phyloP scores from a whole-genome alignment of 305 asterid species.

The Fraxinus albicans region DNA sequence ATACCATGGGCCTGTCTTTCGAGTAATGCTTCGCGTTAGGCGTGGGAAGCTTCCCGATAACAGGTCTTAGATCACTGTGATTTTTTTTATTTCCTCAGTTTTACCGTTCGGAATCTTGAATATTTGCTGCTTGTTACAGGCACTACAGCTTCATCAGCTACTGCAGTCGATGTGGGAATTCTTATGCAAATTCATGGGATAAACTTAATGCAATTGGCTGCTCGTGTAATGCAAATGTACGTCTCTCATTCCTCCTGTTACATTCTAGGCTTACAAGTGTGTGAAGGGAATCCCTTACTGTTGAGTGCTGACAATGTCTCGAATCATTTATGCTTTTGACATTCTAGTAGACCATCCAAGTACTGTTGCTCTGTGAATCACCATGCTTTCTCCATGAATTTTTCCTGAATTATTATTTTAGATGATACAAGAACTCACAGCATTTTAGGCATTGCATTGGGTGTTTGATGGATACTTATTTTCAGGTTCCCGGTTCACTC shows the following conservation, averaged over 20 bases:
- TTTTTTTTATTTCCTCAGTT: not conserved
- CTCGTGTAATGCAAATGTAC: conserved; percentile 61
- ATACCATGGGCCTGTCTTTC: conserved; percentile 88
- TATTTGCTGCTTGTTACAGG: conserved; percentile 38
- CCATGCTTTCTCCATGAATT: not conserved
- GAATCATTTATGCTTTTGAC: not conserved
- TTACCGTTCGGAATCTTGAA: conserved; percentile 2
- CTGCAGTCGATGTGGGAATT: conserved; percentile 74
- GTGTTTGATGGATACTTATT: conserved; percentile 19
- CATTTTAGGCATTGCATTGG: not conserved
- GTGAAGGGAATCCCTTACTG: not conserved
- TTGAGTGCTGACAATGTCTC: not conserved
- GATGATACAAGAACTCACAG: not conserved
- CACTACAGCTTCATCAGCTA: conserved; percentile 75
- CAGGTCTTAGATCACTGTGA: conserved; percentile 40
- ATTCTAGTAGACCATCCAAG: not conserved
- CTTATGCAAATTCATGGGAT: conserved; percentile 59
- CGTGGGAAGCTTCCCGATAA: conserved; percentile 66
- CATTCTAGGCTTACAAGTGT: not conserved
- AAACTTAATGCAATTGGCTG: conserved; percentile 67
- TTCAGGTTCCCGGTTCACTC: conserved; percentile 66
- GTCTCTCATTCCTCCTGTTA: conserved; percentile 15
- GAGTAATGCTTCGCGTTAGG: conserved; percentile 77
- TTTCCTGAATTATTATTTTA: not conserved
- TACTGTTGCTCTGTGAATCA: not conserved